Percentiles rank a stretch among this genome's conserved stretches.
These are phyloP conservation scores for Aspergillus caelatus DNA, from an alignment of 2,329 filamentous ascomycete species.

Conservation along the genomic window DNA sequence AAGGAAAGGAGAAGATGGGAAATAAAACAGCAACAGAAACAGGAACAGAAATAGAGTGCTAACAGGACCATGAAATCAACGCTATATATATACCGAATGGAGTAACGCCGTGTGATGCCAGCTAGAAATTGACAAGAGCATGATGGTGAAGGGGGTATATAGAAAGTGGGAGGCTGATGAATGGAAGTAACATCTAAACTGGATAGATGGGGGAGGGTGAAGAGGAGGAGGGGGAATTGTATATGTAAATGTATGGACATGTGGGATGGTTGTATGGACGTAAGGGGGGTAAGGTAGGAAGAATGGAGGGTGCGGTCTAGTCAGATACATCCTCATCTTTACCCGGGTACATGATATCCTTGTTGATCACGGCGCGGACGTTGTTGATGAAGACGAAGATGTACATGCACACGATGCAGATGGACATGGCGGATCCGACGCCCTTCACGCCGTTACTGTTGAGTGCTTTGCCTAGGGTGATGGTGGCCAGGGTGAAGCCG, in stretches of 20 bases:
- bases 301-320: constrained; percentile 12
- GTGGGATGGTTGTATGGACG: not conserved
- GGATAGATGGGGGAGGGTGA: not conserved
- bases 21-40: not conserved
- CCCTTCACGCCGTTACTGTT: constrained; percentile 57
- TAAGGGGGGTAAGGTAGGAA: not conserved
- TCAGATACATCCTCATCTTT: constrained; percentile 59
- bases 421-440: constrained; percentile 59
- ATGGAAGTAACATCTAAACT: not conserved
- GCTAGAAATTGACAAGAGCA: not conserved
- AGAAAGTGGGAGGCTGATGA: not conserved
- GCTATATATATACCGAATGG: not conserved
- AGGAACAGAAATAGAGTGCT: not conserved
- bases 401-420: constrained; percentile 59
- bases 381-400: constrained; percentile 55
- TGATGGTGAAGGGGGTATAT: not conserved
- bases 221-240: not conserved
- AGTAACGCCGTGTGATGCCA: not conserved
- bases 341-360: constrained; percentile 61
- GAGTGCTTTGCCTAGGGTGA: constrained; percentile 59
- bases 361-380: constrained; percentile 52
- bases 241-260: not conserved
- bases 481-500: constrained; percentile 63
- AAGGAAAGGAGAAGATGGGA: not conserved
- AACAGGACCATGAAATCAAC: not conserved